A percentile compares a stretch with the other conserved stretches of the same genome.
phyloP scores from a whole-genome alignment of 331 rosid species.

The Quercus phellos region DNA sequence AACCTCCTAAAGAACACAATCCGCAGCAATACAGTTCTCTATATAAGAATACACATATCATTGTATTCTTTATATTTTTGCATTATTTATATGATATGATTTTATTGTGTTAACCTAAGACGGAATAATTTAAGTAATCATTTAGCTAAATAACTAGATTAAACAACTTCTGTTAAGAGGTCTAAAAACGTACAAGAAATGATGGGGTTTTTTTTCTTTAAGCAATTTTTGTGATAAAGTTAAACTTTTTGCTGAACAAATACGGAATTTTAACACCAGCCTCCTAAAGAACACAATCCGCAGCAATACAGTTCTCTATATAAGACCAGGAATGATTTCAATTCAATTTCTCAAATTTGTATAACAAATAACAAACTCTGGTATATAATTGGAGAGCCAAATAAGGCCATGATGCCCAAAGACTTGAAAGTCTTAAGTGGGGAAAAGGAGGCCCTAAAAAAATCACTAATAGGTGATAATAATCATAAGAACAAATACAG shows the following conservation, averaged over 20 bases:
- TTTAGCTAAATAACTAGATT: too few relatives aligned
- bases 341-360: conserved; percentile 15
- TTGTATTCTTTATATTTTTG: too few relatives aligned
- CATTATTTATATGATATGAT: too few relatives aligned
- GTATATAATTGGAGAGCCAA: conserved; percentile 4
- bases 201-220: too few relatives aligned
- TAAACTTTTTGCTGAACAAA: too few relatives aligned
- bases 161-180: too few relatives aligned
- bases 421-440: neutral
- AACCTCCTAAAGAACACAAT: neutral
- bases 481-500: neutral
- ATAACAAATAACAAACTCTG: conserved; percentile 18
- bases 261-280: neutral
- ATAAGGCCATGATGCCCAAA: conserved; percentile 15
- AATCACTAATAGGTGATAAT: neutral
- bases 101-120: too few relatives aligned
- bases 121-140: too few relatives aligned
- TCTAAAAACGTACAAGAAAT: too few relatives aligned
- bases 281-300: neutral
- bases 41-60: neutral
- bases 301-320: neutral
- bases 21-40: neutral
- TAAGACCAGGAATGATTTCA: neutral
- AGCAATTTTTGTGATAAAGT: too few relatives aligned
- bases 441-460: conserved; percentile 7